Percentiles rank a stretch among this genome's conserved stretches.
These are phyloP conservation scores for Clitocybe nebularis DNA, from an alignment of 1,284 basidiomycete species.

Conservation along the genomic window DNA sequence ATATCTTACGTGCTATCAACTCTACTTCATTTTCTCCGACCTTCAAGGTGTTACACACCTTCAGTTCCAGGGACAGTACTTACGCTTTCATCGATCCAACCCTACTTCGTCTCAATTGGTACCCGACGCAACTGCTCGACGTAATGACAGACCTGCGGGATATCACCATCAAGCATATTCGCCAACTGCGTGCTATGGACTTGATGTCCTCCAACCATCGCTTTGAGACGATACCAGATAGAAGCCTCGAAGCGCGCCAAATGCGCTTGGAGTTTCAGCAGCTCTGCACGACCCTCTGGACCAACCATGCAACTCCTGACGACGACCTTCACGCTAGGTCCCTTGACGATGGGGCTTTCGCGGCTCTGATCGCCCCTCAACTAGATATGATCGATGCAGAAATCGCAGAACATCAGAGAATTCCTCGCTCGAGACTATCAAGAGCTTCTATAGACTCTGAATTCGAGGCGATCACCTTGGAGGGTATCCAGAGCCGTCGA, in stretches of 20 bases:
- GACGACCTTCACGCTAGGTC: background rate
- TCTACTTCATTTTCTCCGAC: background rate
- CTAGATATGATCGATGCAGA: background rate
- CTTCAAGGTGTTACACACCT: background rate
- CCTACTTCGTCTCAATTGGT: background rate
- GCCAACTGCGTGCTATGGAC: background rate
- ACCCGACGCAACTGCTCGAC: background rate
- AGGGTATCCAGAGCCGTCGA: background rate
- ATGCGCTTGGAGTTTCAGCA: background rate
- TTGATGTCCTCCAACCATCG: background rate
- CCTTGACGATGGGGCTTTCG: background rate
- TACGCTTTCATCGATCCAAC: background rate
- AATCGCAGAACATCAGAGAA: background rate
- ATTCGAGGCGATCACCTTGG: constrained; percentile 1
- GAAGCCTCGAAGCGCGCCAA: background rate
- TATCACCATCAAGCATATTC: background rate
- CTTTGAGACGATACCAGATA: background rate
- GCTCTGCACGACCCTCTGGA: background rate
- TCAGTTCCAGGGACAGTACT: background rate
- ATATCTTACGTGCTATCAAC: background rate
- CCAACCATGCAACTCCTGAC: background rate
- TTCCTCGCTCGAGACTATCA: background rate
- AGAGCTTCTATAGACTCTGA: background rate
- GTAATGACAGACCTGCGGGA: background rate
- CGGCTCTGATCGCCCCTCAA: background rate